These are phyloP conservation scores for Cryptosporidium felis DNA, from an alignment of 169 alveolate genomes.

Conservation along the genomic window DNA sequence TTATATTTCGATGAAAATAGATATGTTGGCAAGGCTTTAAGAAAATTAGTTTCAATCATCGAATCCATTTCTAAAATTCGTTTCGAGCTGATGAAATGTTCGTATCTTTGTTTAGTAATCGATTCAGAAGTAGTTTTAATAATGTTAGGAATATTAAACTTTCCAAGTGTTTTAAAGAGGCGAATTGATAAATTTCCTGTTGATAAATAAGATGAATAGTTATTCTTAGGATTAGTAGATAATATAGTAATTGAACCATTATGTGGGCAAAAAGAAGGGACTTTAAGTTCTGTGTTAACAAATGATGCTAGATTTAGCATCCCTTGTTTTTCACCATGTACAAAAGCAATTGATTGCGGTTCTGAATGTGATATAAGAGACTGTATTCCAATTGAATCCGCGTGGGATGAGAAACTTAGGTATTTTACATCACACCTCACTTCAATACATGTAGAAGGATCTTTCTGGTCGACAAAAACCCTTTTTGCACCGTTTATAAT, in stretches of 20 bases:
- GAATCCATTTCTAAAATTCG: not conserved
- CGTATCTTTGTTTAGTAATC: not conserved
- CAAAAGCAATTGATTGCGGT: slow-evolving; percentile 92
- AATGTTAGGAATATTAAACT: not conserved
- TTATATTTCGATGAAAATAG: not conserved
- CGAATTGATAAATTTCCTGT: not conserved
- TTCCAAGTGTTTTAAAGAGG: not conserved
- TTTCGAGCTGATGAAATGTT: not conserved
- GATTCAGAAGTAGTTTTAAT: not conserved
- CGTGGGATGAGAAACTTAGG: slow-evolving; percentile 98
- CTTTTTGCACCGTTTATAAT: slow-evolving; percentile 88
- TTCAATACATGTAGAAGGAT: slow-evolving; percentile 82
- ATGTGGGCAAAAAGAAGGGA: slow-evolving; percentile 66
- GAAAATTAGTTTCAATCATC: not conserved
- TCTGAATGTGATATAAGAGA: slow-evolving; percentile 86
- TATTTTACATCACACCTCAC: slow-evolving; percentile 92
- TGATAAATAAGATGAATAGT: slow-evolving; percentile 12
- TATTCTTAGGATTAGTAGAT: not conserved
- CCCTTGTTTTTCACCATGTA: slow-evolving; percentile 98
- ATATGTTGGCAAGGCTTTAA: not conserved
- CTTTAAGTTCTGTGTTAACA: slow-evolving; percentile 9
- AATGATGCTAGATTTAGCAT: slow-evolving; percentile 87
- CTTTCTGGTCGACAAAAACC: slow-evolving; percentile 73
- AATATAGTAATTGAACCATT: slow-evolving; percentile 40
- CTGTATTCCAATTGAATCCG: slow-evolving; percentile 96